Evolutionary conservation across 1,284 basidiomycete species (phyloP), one percentile per base, ranked within the genome.

Genomic region (Serendipita sp.): DNA sequence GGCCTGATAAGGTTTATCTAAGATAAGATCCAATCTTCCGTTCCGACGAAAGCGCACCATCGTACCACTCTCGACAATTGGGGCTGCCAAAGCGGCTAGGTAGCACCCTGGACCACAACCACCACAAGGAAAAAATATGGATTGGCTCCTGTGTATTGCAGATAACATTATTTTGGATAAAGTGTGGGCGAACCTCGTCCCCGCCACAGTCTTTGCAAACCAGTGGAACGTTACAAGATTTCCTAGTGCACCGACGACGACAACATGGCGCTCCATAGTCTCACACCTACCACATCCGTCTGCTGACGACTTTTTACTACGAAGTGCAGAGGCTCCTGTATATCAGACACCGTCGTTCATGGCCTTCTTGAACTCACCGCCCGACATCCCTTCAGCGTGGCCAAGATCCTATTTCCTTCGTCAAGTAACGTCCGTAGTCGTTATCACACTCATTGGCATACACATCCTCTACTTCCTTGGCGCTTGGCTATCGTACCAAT

Each of bases 391-490:
- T 5, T 88, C 87, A 2, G 86, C 85, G 44, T 91, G 89, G 85
- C 81, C 89, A 0, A 81, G 92, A 60, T 86, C 93, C 70, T 84
- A 87, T 70, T 70, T 93, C 5, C 80, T 82, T 0, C 82, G 94
- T 42, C 95, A 98, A 72, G 67, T 86, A 6, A 47, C 89, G 29
- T 96, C 93, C 1, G 78, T 99, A 62, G 75, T 77, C 67, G 72
- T 79, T 47, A 72, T 98, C 67, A 95, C 93, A 5, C 76, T 91
- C 65, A 69, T 91, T 65, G 93, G 92, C 66, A 91, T 93, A 62
- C 81, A 86, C 68, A 43, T 84, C 53, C 79, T 94, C 61, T 94
- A 99, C 75, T 95, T 97, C 74, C 64, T 85, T 47, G 89, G 96
- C 70, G 93, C 93, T 30, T 77, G 80, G 34, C 71, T 93, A 10